Conservation (phyloP, 441 rosid genomes). For the Adansonia grandidieri region DNA sequence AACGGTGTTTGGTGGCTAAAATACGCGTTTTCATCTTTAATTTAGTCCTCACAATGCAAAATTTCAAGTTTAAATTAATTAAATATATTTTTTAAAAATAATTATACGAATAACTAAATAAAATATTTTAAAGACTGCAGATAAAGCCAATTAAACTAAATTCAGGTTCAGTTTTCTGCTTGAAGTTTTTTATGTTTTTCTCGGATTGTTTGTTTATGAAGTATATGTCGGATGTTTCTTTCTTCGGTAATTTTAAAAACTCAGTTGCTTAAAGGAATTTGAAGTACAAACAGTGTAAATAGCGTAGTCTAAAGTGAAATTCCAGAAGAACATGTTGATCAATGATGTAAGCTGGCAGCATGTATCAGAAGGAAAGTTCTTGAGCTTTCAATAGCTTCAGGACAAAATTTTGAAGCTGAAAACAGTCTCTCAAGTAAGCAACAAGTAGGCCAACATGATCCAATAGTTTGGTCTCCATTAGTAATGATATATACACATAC, state of each 20-base stretch:
- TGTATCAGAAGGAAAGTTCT: neutral
- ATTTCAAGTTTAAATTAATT: too few species aligned
- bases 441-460: neutral
- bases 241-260: neutral
- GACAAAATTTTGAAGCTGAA: neutral
- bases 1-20: neutral
- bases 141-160: too few species aligned
- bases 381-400: neutral
- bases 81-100: too few species aligned
- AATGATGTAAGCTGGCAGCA: neutral
- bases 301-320: neutral
- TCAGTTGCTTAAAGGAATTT: conserved; percentile 7
- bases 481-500: neutral
- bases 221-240: neutral
- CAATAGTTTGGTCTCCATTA: neutral
- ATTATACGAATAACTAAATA: too few species aligned
- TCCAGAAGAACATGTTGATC: neutral
- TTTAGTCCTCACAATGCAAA: too few species aligned
- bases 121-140: too few species aligned
- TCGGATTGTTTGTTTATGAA: neutral
- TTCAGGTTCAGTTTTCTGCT: neutral
- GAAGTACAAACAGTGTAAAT: neutral
- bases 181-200: neutral
- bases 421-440: neutral
- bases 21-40: neutral